Percentiles rank a stretch among this genome's conserved stretches.
phyloP scores from a whole-genome alignment of 2,329 filamentous ascomycete species.

The Botrytis hyacinthi region DNA sequence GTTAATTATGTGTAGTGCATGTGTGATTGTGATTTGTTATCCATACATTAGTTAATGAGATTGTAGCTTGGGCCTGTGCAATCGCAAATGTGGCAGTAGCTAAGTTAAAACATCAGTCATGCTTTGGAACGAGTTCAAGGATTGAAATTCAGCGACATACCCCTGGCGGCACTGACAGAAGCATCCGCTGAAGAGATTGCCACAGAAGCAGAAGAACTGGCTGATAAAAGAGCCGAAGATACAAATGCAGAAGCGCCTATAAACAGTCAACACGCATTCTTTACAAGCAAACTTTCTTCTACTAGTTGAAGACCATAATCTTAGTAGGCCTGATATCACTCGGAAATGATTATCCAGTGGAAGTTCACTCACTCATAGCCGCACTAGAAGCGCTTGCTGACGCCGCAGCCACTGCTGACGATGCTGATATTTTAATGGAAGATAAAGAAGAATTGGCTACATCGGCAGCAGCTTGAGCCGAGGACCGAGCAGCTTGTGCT shows the following conservation, averaged over 20 bases:
- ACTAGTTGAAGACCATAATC: not conserved
- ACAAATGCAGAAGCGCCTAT: not conserved
- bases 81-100: not conserved
- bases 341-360: not conserved
- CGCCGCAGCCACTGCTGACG: not conserved
- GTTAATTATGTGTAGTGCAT: not conserved
- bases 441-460: not conserved
- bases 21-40: not conserved
- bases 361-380: not conserved
- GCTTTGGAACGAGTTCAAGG: fast-evolving
- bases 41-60: not conserved
- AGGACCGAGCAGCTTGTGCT: not conserved
- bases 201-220: not conserved
- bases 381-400: not conserved
- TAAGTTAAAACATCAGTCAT: not conserved
- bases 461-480: not conserved
- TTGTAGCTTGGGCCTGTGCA: not conserved
- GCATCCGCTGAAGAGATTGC: not conserved
- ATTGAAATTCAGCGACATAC: not conserved
- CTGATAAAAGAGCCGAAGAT: not conserved
- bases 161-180: not conserved
- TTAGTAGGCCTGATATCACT: not conserved
- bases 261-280: not conserved
- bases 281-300: not conserved
- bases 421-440: not conserved